phyloP scores from a whole-genome alignment of 495 filamentous ascomycete species.

The Delitschia confertaspora region DNA sequence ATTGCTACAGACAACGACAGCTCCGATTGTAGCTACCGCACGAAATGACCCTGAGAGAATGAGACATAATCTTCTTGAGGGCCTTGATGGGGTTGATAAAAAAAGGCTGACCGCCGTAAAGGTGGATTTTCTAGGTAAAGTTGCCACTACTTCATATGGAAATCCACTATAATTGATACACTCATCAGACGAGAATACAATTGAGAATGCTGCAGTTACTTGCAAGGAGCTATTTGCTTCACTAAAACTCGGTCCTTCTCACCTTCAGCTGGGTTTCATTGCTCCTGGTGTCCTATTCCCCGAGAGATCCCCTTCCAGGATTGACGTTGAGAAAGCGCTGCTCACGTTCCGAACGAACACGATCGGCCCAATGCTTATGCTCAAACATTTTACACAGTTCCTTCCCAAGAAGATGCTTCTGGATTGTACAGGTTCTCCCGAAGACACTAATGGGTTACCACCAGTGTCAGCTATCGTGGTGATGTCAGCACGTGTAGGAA shows the following conservation, averaged over 20 bases:
- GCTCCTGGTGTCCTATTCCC: conserved; percentile 66
- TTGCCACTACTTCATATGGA: neutral
- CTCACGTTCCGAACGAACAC: conserved; percentile 60
- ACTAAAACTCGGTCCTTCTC: conserved; percentile 28
- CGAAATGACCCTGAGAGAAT: conserved; percentile 47
- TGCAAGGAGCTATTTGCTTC: conserved; percentile 43
- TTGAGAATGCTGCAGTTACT: conserved; percentile 37
- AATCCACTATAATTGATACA: conserved; percentile 27
- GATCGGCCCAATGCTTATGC: conserved; percentile 62
- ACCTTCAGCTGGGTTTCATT: conserved; percentile 61
- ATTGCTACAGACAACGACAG: conserved; percentile 52
- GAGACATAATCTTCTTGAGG: conserved; percentile 45
- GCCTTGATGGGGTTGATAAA: conserved; percentile 39
- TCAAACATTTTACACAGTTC: conserved; percentile 63
- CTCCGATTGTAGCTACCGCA: conserved; percentile 66
- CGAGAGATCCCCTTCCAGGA: conserved; percentile 59
- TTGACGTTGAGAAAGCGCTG: conserved; percentile 48
- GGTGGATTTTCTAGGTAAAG: conserved; percentile 51
- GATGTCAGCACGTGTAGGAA: conserved; percentile 71
- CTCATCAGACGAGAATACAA: conserved; percentile 41
- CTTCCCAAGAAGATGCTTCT: conserved; percentile 49
- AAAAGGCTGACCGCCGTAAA: conserved; percentile 46
- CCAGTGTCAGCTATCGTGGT: conserved; percentile 49
- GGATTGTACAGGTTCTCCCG: too few relatives aligned
- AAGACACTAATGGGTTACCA: conserved; percentile 3